These are phyloP conservation scores for Clarireedia sp. DNA, from an alignment of 2,329 filamentous ascomycete species.

Conservation along the genomic window DNA sequence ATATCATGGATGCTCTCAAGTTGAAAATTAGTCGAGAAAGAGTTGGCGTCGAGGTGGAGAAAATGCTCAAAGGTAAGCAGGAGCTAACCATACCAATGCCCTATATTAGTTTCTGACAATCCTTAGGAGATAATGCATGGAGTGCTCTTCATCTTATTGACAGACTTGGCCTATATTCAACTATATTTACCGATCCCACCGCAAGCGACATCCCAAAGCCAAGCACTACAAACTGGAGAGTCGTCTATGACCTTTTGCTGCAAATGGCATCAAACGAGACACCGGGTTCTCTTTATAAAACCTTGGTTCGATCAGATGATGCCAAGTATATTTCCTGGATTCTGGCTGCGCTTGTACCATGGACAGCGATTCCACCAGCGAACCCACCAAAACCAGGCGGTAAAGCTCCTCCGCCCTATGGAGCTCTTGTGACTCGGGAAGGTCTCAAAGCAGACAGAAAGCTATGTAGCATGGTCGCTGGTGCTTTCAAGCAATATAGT, in stretches of 20 bases:
- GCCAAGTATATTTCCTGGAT: slow-evolving; percentile 70
- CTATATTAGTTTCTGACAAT: slow-evolving; percentile 10
- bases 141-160: slow-evolving; percentile 59
- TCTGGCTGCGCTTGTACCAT: slow-evolving; percentile 67
- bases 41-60: slow-evolving; percentile 79
- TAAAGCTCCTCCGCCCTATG: slow-evolving; percentile 49
- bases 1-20: slow-evolving; percentile 71
- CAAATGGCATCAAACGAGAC: slow-evolving; percentile 38
- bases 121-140: slow-evolving; percentile 48
- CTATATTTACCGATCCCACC: slow-evolving; percentile 65
- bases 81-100: background rate
- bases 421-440: slow-evolving; percentile 60
- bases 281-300: slow-evolving; percentile 40
- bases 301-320: slow-evolving; percentile 54
- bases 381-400: slow-evolving; percentile 31
- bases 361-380: slow-evolving; percentile 46
- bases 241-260: slow-evolving; percentile 57
- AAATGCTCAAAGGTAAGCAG: slow-evolving; percentile 68
- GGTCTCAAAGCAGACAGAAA: slow-evolving; percentile 76
- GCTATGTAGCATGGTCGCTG: slow-evolving; percentile 57
- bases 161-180: slow-evolving; percentile 57
- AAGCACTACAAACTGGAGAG: slow-evolving; percentile 51
- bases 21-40: slow-evolving; percentile 89
- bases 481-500: slow-evolving; percentile 52
- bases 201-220: slow-evolving; percentile 45